Percentiles rank a stretch among this genome's conserved stretches.
Conservation (phyloP, 1,284 basidiomycete species). For the Megacollybia platyphylla region DNA sequence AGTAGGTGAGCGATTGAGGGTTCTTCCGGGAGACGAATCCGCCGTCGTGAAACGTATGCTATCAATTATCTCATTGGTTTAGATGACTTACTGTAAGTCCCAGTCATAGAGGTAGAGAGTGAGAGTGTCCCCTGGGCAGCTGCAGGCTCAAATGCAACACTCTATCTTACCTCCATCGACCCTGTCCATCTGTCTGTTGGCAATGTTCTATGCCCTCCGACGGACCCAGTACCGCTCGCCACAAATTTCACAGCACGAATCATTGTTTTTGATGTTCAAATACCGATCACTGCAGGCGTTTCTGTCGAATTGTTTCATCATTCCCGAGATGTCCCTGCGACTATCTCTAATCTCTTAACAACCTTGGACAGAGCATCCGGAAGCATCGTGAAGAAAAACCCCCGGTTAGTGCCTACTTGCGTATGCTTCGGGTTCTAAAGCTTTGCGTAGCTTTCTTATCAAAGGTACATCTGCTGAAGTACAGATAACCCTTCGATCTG, state of each 20-base stretch:
- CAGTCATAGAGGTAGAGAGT: constrained; percentile 83
- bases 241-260: constrained; percentile 77
- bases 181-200: constrained; percentile 81
- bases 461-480: constrained; percentile 81
- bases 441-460: constrained; percentile 54
- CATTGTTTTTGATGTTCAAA: constrained; percentile 86
- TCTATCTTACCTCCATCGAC: constrained; percentile 81
- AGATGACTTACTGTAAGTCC: constrained; percentile 4
- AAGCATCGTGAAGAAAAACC: constrained; percentile 63
- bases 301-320: constrained; percentile 92
- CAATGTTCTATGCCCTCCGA: constrained; percentile 75
- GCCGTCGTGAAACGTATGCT: constrained; percentile 69
- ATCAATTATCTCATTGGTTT: background rate
- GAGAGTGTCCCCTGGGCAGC: constrained; percentile 77
- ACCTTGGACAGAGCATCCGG: constrained; percentile 75
- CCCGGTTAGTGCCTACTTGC: constrained; percentile 38
- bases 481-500: constrained; percentile 62
- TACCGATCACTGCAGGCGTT: constrained; percentile 82
- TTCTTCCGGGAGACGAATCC: constrained; percentile 87
- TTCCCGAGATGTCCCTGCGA: constrained; percentile 84
- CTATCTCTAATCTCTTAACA: constrained; percentile 68
- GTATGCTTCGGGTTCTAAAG: constrained; percentile 1
- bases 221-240: constrained; percentile 62
- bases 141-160: constrained; percentile 80
- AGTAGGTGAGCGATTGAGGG: constrained; percentile 79